A percentile compares a stretch with the other conserved stretches of the same genome.
Evolutionary conservation across 805 yeast genomes (phyloP).

Genomic region (Yarrowia sp.): DNA sequence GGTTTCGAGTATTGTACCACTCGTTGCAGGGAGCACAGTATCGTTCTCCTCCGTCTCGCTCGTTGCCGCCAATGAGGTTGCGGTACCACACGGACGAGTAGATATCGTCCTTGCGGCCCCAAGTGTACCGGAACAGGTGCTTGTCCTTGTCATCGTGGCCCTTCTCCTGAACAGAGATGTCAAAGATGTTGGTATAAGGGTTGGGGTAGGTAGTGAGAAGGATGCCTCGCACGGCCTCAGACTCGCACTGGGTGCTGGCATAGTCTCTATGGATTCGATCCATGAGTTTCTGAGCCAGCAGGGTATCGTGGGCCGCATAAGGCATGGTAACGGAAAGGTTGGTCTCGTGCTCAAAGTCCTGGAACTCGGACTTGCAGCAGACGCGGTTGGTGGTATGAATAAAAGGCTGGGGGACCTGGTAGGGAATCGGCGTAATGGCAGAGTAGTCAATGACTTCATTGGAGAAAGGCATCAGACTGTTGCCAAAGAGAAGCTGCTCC

Average conservation of each 20-base stretch:
- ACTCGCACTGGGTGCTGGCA: slow-evolving; percentile 1
- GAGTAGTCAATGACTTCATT: background rate
- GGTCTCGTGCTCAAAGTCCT: background rate
- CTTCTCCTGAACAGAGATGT: background rate
- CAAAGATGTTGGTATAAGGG: slow-evolving; percentile 1
- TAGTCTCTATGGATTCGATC: background rate
- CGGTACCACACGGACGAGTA: slow-evolving; percentile 13
- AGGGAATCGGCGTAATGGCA: background rate
- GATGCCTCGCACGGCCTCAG: background rate
- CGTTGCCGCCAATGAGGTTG: background rate
- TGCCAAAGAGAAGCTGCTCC: background rate
- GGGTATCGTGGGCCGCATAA: background rate
- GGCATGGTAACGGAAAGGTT: background rate
- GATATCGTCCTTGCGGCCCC: background rate
- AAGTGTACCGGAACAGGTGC: background rate
- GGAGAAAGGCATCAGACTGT: background rate
- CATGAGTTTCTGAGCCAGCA: background rate
- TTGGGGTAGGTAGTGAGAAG: background rate
- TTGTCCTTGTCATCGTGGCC: background rate
- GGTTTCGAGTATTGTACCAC: slow-evolving; percentile 15
- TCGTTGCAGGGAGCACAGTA: slow-evolving; percentile 3
- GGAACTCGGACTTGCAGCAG: background rate
- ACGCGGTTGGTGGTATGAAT: background rate
- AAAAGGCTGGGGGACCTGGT: too few species aligned
- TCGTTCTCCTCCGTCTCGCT: slow-evolving; percentile 16